Base-by-base conservation (phyloP, 495 filamentous ascomycete species). In the Hyphodiscus hymeniophilus region DNA sequence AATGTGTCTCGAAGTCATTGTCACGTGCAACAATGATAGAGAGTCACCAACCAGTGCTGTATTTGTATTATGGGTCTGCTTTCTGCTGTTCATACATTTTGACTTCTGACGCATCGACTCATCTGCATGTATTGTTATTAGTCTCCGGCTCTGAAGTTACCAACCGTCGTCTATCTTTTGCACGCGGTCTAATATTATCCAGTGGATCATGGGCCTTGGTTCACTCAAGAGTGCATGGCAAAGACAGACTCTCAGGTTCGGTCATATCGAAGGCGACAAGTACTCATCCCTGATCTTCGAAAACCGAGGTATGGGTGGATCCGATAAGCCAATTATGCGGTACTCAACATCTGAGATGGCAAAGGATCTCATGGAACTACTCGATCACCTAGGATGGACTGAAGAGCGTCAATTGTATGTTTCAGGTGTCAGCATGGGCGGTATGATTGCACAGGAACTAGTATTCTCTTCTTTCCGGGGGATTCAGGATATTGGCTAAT, bases 391-490 rank as follows among this genome's bases (percentile, higher is more conserved):
- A 28, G 76, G 76, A 30, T 90, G 85, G 82, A 85, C 79, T 5
- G 63, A 66, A 7, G 42, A 60, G 42, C 72, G 80, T 28, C 63
- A 72, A 38, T 52, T 94, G 5, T 76, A 94, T 62, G 60, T 92
- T 21, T 68, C 87, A 6, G 88, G 88, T 35, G 75, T 86, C 24
- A 82, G 77, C 36, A 80, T 90, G 67, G 85, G 85, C 46, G 85
- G 89, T 53, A 94, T 94, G 88, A 92, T 94, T 59, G 80, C 84
- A 12, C 88, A 94, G 65, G 88, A 94, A 62, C 55, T 87, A 33
- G 75, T 77, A 8, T 39, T 20, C 43, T 42, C 34, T 15, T 18
- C 42, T 50, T 11, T 12, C 30, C 47, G 1, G 30, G 30, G 7
- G 8, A 33, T 8, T n/a, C 30, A 2, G 11, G n/a, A 16, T 7